phyloP scores from a whole-genome alignment of 1,139 yeast species.

The Geotrichum australiense region DNA sequence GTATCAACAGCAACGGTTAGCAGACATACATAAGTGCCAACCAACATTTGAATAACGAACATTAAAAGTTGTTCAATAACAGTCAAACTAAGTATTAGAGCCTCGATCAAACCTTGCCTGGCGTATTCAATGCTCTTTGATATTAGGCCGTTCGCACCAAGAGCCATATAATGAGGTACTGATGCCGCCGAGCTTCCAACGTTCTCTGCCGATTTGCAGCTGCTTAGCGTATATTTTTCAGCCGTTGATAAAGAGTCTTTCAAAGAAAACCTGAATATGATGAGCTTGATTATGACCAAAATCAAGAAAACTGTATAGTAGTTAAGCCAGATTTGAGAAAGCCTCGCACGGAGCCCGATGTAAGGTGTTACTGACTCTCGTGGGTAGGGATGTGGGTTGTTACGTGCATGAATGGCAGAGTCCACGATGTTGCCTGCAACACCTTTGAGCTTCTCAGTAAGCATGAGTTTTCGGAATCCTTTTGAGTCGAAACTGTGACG shows the following conservation, averaged over 20 bases:
- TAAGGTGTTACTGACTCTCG: constrained; percentile 24
- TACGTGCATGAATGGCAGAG: constrained; percentile 2
- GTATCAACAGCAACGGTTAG: constrained; percentile 68
- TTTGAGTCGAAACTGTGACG: constrained; percentile 1
- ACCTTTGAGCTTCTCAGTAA: constrained; percentile 11
- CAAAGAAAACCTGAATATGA: constrained; percentile 28
- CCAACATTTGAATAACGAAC: constrained; percentile 61
- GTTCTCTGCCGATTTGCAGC: constrained; percentile 44
- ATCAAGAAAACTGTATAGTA: constrained; percentile 29
- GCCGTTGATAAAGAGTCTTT: constrained; percentile 26
- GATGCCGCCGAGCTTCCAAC: constrained; percentile 41
- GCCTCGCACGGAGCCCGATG: constrained; percentile 31
- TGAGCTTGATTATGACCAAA: constrained; percentile 32
- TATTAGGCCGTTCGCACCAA: constrained; percentile 47
- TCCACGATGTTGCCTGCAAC: constrained; percentile 3
- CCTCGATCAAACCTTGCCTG: constrained; percentile 39
- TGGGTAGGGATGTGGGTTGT: constrained; percentile 4
- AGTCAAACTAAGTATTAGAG: constrained; percentile 42
- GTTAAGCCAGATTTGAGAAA: constrained; percentile 33
- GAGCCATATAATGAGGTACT: constrained; percentile 52
- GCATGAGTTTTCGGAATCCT: constrained; percentile 3
- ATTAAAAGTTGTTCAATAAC: constrained; percentile 54
- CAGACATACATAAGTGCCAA: constrained; percentile 85
- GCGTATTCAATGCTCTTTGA: constrained; percentile 42
- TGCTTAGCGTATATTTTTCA: constrained; percentile 23